These are phyloP conservation scores for Mycena leptocephala DNA, from an alignment of 768 basidiomycete species.

Conservation along the genomic window DNA sequence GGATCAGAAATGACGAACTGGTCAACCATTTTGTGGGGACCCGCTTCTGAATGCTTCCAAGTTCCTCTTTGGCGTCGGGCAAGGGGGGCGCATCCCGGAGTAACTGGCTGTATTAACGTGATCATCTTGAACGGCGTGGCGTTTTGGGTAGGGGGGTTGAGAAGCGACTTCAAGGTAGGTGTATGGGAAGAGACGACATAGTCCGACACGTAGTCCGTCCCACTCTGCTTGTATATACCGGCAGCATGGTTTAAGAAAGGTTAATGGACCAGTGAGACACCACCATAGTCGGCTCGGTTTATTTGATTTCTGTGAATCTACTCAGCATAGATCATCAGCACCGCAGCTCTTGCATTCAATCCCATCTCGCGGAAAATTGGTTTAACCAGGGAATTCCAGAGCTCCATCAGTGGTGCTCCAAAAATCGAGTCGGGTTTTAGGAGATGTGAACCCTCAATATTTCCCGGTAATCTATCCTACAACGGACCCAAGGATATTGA, in stretches of 20 bases:
- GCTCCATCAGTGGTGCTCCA: neutral
- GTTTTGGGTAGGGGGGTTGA: neutral
- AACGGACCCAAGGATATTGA: too few relatives aligned
- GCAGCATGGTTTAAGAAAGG: slow-evolving; percentile 34
- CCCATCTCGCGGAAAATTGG: neutral
- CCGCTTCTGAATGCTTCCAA: neutral
- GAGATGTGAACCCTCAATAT: neutral
- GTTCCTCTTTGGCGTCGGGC: neutral
- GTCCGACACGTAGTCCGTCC: slow-evolving; percentile 10
- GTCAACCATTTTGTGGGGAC: slow-evolving; percentile 12
- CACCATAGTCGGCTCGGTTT: neutral
- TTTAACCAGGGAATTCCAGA: neutral
- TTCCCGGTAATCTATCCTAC: too few relatives aligned
- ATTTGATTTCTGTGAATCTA: neutral
- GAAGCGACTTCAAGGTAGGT: slow-evolving; percentile 29
- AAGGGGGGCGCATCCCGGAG: neutral
- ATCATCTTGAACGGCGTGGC: neutral
- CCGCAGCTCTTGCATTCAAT: neutral
- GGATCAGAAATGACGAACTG: too few relatives aligned
- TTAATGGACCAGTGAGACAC: slow-evolving; percentile 6
- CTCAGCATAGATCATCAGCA: neutral
- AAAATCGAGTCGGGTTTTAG: neutral
- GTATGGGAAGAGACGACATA: slow-evolving; percentile 38
- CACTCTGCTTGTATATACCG: slow-evolving; percentile 15
- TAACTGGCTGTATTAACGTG: slow-evolving; percentile 6